A percentile compares a stretch with the other conserved stretches of the same genome.
Conservation (phyloP, 371 early-diverging fungal species). For the Mortierella sp. region DNA sequence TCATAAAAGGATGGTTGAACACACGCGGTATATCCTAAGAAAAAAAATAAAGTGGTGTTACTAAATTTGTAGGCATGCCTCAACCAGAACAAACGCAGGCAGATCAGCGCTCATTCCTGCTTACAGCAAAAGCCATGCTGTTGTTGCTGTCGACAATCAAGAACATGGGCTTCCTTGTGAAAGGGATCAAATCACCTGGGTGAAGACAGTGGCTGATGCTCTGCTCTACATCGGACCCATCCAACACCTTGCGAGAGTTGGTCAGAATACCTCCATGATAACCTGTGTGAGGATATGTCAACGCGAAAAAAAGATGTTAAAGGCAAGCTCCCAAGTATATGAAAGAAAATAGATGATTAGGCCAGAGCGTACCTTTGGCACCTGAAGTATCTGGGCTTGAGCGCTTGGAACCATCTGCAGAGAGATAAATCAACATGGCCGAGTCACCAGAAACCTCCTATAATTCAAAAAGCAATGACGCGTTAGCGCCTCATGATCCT, state of each 20-base stretch:
- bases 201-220: slow-evolving; percentile 83
- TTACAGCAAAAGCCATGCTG: slow-evolving; percentile 82
- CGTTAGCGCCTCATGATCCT: neutral
- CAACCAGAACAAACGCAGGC: neutral
- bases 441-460: slow-evolving; percentile 87
- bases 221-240: slow-evolving; percentile 57
- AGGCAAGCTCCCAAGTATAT: neutral
- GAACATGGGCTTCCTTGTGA: slow-evolving; percentile 94
- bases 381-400: slow-evolving; percentile 42
- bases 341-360: neutral
- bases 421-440: slow-evolving; percentile 89
- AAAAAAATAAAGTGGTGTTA: neutral
- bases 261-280: slow-evolving; percentile 83
- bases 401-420: slow-evolving; percentile 87
- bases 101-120: neutral
- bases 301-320: neutral
- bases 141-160: slow-evolving; percentile 92
- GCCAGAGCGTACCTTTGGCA: slow-evolving; percentile 28
- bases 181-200: slow-evolving; percentile 93
- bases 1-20: slow-evolving; percentile 90
- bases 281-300: slow-evolving; percentile 50
- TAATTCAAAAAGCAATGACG: neutral
- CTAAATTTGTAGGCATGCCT: neutral
- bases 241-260: slow-evolving; percentile 59
- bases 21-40: slow-evolving; percentile 77